These are phyloP conservation scores for Neurospora sp. DNA, from an alignment of 495 filamentous ascomycete species.

Conservation along the genomic window DNA sequence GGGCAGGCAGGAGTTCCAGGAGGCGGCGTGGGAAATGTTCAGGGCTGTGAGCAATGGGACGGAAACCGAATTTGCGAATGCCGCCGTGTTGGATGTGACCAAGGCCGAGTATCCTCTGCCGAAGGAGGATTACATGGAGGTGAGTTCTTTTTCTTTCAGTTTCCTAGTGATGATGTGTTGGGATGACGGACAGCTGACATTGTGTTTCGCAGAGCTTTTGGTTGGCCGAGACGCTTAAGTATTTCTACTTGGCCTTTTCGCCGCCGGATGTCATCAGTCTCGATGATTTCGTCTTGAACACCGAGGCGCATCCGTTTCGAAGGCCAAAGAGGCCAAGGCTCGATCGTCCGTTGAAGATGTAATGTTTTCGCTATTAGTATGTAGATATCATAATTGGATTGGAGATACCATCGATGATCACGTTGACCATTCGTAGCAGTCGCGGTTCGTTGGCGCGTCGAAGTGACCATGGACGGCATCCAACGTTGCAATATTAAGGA, in stretches of 20 bases:
- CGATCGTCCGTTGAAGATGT: neutral
- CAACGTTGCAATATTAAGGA: too few relatives aligned
- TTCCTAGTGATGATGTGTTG: neutral
- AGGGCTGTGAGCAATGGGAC: constrained; percentile 50
- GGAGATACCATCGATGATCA: neutral
- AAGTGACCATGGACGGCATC: too few relatives aligned
- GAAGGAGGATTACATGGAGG: constrained; percentile 39
- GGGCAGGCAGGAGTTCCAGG: constrained; percentile 50
- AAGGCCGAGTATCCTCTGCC: constrained; percentile 12
- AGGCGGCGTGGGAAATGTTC: constrained; percentile 71
- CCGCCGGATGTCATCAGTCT: constrained; percentile 57
- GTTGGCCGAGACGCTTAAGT: constrained; percentile 47
- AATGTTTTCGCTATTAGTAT: neutral
- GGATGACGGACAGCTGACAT: constrained; percentile 9
- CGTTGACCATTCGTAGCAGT: neutral
- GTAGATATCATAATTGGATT: neutral
- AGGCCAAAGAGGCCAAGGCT: constrained; percentile 15
- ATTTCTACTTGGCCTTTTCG: constrained; percentile 68
- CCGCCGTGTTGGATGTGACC: constrained; percentile 52
- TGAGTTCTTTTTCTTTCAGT: constrained; percentile 4
- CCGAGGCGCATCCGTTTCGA: constrained; percentile 40
- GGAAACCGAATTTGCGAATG: constrained; percentile 48
- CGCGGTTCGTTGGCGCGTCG: too few relatives aligned
- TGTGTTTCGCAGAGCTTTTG: constrained; percentile 57
- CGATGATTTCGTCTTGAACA: constrained; percentile 66